Conservation (phyloP, 257 asterid species). For the Salvia rosmarinus region DNA sequence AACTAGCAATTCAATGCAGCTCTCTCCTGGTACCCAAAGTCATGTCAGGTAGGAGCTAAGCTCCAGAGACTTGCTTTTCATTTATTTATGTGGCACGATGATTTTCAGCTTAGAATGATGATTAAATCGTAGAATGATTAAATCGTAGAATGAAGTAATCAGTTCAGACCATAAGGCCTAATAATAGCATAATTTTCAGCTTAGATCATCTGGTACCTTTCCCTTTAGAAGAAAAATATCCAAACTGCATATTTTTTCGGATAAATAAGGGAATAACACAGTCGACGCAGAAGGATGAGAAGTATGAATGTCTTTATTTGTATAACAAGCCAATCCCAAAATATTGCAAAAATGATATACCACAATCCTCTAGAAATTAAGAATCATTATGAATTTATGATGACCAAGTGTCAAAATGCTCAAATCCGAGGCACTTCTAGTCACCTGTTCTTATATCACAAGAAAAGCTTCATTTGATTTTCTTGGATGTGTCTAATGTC, state of each 20-base stretch:
- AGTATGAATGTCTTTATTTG: not conserved
- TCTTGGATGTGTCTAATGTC: not conserved
- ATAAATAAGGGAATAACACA: not conserved
- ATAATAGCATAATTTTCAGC: not conserved
- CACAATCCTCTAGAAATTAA: not conserved
- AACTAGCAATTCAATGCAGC: not conserved
- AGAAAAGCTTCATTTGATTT: not conserved
- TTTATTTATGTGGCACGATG: too few relatives aligned
- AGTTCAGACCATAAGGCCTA: not conserved
- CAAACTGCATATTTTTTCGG: not conserved
- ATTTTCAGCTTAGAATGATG: too few relatives aligned
- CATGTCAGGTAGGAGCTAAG: too few relatives aligned
- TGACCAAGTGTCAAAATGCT: slow-evolving; percentile 2
- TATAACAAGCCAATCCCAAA: not conserved
- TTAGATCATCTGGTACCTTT: not conserved
- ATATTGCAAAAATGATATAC: not conserved
- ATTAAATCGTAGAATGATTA: too few relatives aligned
- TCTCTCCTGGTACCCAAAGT: not conserved
- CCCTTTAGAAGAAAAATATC: not conserved
- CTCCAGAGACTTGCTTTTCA: too few relatives aligned
- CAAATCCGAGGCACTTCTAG: not conserved
- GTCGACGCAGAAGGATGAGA: not conserved
- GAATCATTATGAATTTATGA: not conserved
- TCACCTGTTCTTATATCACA: not conserved
- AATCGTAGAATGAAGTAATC: slow-evolving; percentile 5